Conservation (phyloP, 192 early-diverging fungal genomes). For the Entophlyctis luteolus region DNA sequence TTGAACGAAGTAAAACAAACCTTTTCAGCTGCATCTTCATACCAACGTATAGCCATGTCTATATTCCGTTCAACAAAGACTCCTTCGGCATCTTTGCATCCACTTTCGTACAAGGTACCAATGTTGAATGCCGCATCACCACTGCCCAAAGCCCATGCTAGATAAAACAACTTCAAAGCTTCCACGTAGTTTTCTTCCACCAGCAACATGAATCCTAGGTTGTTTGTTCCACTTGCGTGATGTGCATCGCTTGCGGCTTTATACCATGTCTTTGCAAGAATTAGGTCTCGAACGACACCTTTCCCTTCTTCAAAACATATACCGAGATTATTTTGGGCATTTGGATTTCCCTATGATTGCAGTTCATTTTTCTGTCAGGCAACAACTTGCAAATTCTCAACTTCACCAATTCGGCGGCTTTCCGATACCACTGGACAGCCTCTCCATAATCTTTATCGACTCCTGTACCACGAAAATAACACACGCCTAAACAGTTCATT, state of each 20-base stretch:
- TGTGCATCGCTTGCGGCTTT: constrained; percentile 38
- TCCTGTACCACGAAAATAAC: constrained; percentile 45
- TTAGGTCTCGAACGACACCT: constrained; percentile 48
- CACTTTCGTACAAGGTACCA: constrained; percentile 47
- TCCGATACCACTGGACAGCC: constrained; percentile 43
- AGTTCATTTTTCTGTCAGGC: not conserved
- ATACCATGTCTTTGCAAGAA: constrained; percentile 45
- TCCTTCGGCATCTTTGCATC: constrained; percentile 39
- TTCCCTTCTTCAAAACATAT: constrained; percentile 55
- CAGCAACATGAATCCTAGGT: constrained; percentile 44
- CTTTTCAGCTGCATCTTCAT: constrained; percentile 41
- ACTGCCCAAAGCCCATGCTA: constrained; percentile 44
- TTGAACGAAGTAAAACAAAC: constrained; percentile 8
- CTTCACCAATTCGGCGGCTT: constrained; percentile 36
- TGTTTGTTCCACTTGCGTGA: constrained; percentile 48
- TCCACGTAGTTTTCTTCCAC: constrained; percentile 37
- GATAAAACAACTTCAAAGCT: constrained; percentile 42
- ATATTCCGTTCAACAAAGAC: constrained; percentile 34
- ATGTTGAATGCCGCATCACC: constrained; percentile 50
- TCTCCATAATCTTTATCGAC: constrained; percentile 41
- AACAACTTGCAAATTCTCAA: not conserved
- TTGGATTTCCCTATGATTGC: constrained; percentile 29
- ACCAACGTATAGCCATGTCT: constrained; percentile 45
- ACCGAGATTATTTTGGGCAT: constrained; percentile 51
- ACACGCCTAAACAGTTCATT: constrained; percentile 43